Percentiles rank a stretch among this genome's conserved stretches.
Conservation (phyloP, 1,284 basidiomycete species). For the Rhodotorula mucilaginosa region DNA sequence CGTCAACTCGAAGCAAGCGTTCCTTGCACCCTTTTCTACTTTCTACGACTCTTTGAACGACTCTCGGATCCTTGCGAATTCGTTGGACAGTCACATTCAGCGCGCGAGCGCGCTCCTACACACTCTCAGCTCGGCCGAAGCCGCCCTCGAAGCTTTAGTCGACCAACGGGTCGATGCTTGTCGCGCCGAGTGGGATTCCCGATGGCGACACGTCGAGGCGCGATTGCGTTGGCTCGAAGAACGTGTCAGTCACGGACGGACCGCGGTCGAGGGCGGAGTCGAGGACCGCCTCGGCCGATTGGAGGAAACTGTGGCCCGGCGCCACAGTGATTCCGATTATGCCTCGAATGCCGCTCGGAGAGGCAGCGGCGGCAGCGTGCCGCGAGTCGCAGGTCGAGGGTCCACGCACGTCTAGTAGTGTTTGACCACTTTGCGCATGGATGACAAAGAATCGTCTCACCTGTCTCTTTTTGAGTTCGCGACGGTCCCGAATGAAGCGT, state of each 20-base stretch:
- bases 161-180: neutral
- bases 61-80: neutral
- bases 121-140: neutral
- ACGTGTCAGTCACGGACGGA: neutral
- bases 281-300: neutral
- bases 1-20: neutral
- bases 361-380: no score
- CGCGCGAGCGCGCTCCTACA: neutral
- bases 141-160: neutral
- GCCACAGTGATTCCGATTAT: neutral
- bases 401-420: no score
- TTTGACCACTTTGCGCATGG: no score
- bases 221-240: conserved; percentile 1
- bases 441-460: no score
- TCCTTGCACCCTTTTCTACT: neutral
- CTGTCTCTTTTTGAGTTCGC: no score
- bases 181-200: neutral
- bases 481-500: no score
- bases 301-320: neutral
- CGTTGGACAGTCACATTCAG: neutral
- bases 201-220: neutral
- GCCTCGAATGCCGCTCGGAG: no score
- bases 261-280: neutral
- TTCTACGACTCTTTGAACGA: neutral
- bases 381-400: no score